A percentile compares a stretch with the other conserved stretches of the same genome.
These are phyloP conservation scores for Rhizopogon salebrosus DNA, from an alignment of 768 basidiomycete species.

Conservation along the genomic window DNA sequence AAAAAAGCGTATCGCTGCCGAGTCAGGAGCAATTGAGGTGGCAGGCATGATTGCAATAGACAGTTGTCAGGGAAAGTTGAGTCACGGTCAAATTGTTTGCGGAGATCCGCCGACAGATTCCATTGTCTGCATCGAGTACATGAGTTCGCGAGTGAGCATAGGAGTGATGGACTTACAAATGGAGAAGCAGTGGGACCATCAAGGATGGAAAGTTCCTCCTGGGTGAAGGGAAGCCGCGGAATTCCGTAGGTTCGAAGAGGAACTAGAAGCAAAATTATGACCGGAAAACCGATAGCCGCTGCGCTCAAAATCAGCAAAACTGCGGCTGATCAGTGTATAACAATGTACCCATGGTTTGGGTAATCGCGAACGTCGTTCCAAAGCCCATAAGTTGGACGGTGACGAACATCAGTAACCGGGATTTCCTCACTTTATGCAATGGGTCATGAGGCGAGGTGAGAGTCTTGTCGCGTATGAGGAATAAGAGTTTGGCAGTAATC, in stretches of 20 bases:
- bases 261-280: conserved; percentile 80
- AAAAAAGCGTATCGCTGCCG: neutral
- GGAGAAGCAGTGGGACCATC: conserved; percentile 86
- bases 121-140: conserved; percentile 30
- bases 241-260: conserved; percentile 71
- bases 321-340: neutral
- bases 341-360: conserved; percentile 75
- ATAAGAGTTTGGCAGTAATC: conserved; percentile 77
- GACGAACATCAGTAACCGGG: conserved; percentile 67
- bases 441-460: conserved; percentile 66
- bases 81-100: neutral
- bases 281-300: conserved; percentile 90
- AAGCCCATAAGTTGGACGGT: conserved; percentile 77
- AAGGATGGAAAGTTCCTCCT: conserved; percentile 76
- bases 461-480: conserved; percentile 66
- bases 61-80: neutral
- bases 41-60: neutral
- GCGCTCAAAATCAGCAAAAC: conserved; percentile 1
- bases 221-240: conserved; percentile 69
- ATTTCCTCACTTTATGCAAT: conserved; percentile 67
- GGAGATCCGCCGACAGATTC: conserved; percentile 36
- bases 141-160: neutral
- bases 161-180: conserved; percentile 52
- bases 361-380: conserved; percentile 84
- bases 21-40: no score